Evolutionary conservation across 2,329 filamentous ascomycete genomes (phyloP).

Genomic region (Beauveria medogensis): DNA sequence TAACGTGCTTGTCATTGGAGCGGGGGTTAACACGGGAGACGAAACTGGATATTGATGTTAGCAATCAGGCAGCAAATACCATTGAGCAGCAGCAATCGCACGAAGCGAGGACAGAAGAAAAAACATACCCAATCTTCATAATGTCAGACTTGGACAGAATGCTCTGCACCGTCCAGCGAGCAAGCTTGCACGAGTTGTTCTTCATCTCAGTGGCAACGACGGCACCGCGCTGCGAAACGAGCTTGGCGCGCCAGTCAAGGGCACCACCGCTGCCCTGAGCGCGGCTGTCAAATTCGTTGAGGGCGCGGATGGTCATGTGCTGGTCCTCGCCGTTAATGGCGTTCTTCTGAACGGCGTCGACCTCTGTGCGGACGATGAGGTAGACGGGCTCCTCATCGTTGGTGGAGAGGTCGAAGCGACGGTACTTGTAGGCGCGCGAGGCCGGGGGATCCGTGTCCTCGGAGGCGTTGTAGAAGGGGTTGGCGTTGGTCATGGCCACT

Average conservation of each 20-base stretch:
- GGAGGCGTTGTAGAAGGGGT: conserved; percentile 93
- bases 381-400: conserved; percentile 93
- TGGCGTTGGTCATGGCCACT: conserved; percentile 76
- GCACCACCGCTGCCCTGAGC: conserved; percentile 91
- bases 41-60: conserved; percentile 53
- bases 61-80: neutral
- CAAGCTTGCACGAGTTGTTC: conserved; percentile 99
- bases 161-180: conserved; percentile 93
- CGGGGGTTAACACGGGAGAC: conserved; percentile 91
- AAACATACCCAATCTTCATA: conserved; percentile 87
- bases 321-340: conserved; percentile 87
- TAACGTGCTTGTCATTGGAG: conserved; percentile 85
- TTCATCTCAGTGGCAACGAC: conserved; percentile 99
- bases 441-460: conserved; percentile 92
- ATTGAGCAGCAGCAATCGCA: neutral
- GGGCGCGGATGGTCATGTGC: conserved; percentile 82
- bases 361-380: conserved; percentile 86
- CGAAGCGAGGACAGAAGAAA: neutral
- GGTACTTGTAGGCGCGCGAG: conserved; percentile 97
- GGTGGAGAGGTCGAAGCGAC: conserved; percentile 88
- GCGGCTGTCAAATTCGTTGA: conserved; percentile 99
- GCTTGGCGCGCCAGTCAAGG: conserved; percentile 93
- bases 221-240: conserved; percentile 88
- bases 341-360: conserved; percentile 95
- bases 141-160: conserved; percentile 95